These are phyloP conservation scores for Macrophomina pseudophaseolina DNA, from an alignment of 2,329 filamentous ascomycete species.

Conservation along the genomic window DNA sequence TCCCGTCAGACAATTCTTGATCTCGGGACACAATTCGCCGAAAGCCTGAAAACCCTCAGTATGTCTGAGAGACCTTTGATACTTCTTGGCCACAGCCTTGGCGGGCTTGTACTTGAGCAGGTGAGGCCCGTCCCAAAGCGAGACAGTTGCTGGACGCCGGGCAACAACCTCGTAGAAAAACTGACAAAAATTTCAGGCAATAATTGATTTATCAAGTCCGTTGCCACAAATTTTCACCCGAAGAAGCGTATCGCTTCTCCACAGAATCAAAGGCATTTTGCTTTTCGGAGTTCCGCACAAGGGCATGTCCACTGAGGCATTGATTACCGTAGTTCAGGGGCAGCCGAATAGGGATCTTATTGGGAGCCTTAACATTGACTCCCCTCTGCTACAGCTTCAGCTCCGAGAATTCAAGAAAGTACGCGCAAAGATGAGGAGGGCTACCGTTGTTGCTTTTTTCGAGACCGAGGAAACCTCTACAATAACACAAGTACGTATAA, in stretches of 20 bases:
- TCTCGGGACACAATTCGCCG: background rate
- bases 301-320: background rate
- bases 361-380: background rate
- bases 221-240: background rate
- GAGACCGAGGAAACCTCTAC: background rate
- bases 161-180: too few species aligned
- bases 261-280: background rate
- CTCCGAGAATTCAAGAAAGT: background rate
- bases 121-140: background rate
- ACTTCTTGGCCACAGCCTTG: background rate
- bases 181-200: background rate
- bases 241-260: background rate
- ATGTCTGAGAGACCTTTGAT: background rate
- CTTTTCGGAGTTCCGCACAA: conserved; percentile 1
- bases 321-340: background rate
- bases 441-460: background rate
- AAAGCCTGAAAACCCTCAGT: background rate
- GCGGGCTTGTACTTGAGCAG: conserved; percentile 3
- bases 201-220: background rate
- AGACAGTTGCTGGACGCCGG: background rate
- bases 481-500: background rate
- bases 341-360: background rate
- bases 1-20: background rate
- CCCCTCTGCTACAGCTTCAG: background rate
- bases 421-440: background rate